A percentile compares a stretch with the other conserved stretches of the same genome.
Conservation (phyloP, 768 basidiomycete species). For the Termitomyces eurrhizus region DNA sequence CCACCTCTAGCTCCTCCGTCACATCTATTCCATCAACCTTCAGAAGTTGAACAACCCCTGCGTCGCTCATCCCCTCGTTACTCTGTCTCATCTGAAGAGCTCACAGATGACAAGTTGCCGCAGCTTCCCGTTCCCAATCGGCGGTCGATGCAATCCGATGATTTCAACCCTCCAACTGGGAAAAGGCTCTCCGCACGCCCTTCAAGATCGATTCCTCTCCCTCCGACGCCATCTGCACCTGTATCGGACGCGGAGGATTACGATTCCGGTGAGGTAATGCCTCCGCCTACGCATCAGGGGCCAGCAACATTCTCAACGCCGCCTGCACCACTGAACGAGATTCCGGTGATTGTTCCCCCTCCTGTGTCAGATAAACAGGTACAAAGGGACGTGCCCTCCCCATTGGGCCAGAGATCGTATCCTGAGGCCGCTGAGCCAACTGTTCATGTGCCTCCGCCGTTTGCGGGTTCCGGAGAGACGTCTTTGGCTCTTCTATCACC, state of each 20-base stretch:
- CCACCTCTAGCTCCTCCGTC: background rate
- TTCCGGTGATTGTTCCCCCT: constrained; percentile 21
- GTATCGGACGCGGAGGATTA: constrained; percentile 26
- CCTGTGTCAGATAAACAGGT: constrained; percentile 12
- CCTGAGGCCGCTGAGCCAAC: constrained; percentile 1
- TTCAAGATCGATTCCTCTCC: constrained; percentile 14
- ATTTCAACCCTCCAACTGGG: background rate
- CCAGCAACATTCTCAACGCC: constrained; percentile 14
- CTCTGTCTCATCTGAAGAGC: constrained; percentile 8
- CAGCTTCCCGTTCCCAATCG: constrained; percentile 20
- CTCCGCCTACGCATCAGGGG: constrained; percentile 24
- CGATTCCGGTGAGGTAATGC: constrained; percentile 31
- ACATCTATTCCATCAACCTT: constrained; percentile 1
- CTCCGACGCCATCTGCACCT: constrained; percentile 10
- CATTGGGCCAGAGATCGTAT: constrained; percentile 12
- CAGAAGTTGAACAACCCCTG: constrained; percentile 14
- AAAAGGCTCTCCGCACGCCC: constrained; percentile 10
- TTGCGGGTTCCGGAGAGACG: constrained; percentile 9
- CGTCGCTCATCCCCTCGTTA: constrained; percentile 14
- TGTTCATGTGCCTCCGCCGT: constrained; percentile 10
- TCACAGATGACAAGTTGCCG: constrained; percentile 15
- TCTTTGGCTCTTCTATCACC: constrained; percentile 22
- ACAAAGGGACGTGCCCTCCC: constrained; percentile 11
- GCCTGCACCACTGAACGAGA: constrained; percentile 12
- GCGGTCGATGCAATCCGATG: constrained; percentile 8